These are phyloP conservation scores for Arachnomyces sp. DNA, from an alignment of 2,329 filamentous ascomycete genomes.

Conservation along the genomic window DNA sequence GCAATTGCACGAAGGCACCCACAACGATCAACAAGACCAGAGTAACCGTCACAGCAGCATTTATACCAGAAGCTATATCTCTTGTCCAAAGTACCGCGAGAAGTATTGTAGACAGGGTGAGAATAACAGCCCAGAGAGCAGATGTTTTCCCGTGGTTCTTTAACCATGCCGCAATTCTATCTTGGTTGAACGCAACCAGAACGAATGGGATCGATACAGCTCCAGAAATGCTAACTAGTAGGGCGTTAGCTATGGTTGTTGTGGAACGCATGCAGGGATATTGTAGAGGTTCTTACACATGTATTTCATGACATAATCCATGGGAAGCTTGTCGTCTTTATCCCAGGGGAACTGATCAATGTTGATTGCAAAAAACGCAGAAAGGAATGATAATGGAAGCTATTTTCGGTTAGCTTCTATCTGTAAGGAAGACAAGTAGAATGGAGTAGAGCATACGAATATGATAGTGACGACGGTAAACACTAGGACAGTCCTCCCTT, in stretches of 20 bases:
- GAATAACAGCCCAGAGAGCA: neutral
- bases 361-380: slow-evolving; percentile 50
- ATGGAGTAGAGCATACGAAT: slow-evolving; percentile 28
- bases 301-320: slow-evolving; percentile 5
- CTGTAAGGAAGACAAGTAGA: neutral
- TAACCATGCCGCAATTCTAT: slow-evolving; percentile 6
- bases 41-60: slow-evolving; percentile 7
- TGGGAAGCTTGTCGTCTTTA: slow-evolving; percentile 1
- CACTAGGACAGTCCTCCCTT: slow-evolving; percentile 52
- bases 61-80: slow-evolving; percentile 6
- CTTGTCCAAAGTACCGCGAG: slow-evolving; percentile 7
- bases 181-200: slow-evolving; percentile 7
- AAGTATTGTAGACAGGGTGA: neutral
- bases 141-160: slow-evolving; percentile 1
- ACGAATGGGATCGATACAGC: slow-evolving; percentile 8
- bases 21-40: slow-evolving; percentile 3
- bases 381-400: slow-evolving; percentile 49
- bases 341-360: slow-evolving; percentile 40
- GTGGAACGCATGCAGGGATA: neutral
- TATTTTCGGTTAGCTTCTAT: neutral
- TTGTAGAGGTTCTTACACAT: slow-evolving; percentile 1
- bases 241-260: neutral
- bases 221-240: slow-evolving; percentile 6
- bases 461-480: slow-evolving; percentile 55
- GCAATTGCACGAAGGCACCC: no score